Evolutionary conservation across 164 flowering plant genomes (phyloP), one percentile per base, ranked within the genome.

Genomic region (Annona squamosa): DNA sequence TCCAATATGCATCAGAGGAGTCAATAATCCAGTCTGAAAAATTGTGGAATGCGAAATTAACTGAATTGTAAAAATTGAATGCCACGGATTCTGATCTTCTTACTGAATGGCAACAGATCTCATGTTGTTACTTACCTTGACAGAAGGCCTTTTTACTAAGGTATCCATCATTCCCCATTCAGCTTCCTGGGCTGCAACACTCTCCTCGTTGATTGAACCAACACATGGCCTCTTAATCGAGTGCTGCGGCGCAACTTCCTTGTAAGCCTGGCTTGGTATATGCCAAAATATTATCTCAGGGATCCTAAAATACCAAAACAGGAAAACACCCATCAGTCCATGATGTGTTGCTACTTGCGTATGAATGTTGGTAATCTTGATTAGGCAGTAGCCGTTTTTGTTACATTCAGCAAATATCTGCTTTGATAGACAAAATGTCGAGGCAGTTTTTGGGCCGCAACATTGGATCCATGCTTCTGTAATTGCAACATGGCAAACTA

Each of bases 271-370:
- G 80, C 90, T 87, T 72, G 97, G 98, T 80, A 94, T 89, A 68
- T 94, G 98, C 98, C 98, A 90, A 77, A 94, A 94, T 18, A 94
- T 72, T 19, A 94, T 72, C 82, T 94, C 97, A 10, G 98, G 92
- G 5, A 92, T 77, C 81, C 98, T 92, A 61, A 41, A 48, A 65
- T 12, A 52, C 3, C 41, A n/a, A 9, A 4, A 2, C 41, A n/a
- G 4, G 41, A 3, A 0, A 13, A 26, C 37, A 26, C 37, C 37
- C 37, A 26, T 26, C 37, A 26, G 37, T 26, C 37, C 37, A 26
- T 26, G 37, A 26, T 26, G 37, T 26, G 37, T 26, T 26, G 37
- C 37, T 26, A 26, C 37, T 26, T 26, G 37, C 37, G 37, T 26
- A 26, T 26, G 37, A 26, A 26, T 26, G 37, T 26, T 26, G 37